Conservation (phyloP, 192 early-diverging fungal species). For the Geranomyces variabilis region DNA sequence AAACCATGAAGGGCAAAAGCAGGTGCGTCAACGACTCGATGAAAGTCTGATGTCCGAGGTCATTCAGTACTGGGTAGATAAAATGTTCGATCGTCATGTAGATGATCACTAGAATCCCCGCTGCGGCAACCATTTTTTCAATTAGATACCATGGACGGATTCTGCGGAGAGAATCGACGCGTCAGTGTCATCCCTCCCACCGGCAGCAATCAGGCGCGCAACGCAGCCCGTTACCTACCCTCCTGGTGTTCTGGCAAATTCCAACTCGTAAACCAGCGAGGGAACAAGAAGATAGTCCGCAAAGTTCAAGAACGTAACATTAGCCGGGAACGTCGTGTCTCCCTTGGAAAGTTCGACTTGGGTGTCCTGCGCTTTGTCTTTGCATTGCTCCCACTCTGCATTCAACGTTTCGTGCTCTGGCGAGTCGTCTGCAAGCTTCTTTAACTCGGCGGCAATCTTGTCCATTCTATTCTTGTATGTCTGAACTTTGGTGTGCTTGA, state of each 20-base stretch:
- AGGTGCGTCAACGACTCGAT: constrained; percentile 64
- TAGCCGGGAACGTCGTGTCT: constrained; percentile 64
- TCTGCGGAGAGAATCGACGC: constrained; percentile 32
- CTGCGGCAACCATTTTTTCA: constrained; percentile 76
- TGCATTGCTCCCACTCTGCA: constrained; percentile 22
- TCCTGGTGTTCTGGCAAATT: constrained; percentile 80
- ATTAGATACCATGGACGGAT: constrained; percentile 86
- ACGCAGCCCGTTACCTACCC: constrained; percentile 45
- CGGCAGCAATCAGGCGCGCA: not conserved
- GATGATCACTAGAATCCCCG: constrained; percentile 78
- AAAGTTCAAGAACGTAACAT: constrained; percentile 82
- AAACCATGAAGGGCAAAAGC: constrained; percentile 87
- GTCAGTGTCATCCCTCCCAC: not conserved
- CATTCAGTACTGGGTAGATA: constrained; percentile 78
- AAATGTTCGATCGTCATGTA: constrained; percentile 87
- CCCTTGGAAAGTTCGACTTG: constrained; percentile 31
- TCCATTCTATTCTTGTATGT: constrained; percentile 25
- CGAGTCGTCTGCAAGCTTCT: constrained; percentile 21
- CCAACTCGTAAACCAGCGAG: constrained; percentile 89
- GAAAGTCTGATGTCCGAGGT: constrained; percentile 59
- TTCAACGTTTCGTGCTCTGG: constrained; percentile 1
- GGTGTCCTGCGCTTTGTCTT: constrained; percentile 12
- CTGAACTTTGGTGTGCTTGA: constrained; percentile 24
- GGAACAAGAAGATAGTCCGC: constrained; percentile 86
- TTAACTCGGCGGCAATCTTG: constrained; percentile 28